These are phyloP conservation scores for Clarireedia sp. DNA, from an alignment of 2,329 filamentous ascomycete species.

Conservation along the genomic window DNA sequence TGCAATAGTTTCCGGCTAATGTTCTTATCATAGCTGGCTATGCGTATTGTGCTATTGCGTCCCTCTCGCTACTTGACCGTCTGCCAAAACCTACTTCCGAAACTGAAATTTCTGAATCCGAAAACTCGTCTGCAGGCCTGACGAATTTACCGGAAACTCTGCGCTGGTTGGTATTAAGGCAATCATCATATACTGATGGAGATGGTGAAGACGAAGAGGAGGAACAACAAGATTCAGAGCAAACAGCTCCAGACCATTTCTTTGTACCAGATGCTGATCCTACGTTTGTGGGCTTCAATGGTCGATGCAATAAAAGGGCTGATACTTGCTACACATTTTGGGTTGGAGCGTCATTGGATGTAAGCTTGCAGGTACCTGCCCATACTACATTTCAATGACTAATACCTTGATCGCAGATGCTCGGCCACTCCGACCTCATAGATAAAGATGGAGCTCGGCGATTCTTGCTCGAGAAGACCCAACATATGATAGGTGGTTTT, in stretches of 20 bases:
- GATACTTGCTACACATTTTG: conserved; percentile 98
- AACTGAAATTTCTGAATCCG: conserved; percentile 10
- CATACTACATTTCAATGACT: conserved; percentile 17
- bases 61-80: conserved; percentile 59
- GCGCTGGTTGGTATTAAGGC: conserved; percentile 55
- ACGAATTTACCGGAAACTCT: conserved; percentile 31
- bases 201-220: conserved; percentile 34
- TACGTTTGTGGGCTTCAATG: conserved; percentile 69
- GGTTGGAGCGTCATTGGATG: conserved; percentile 59
- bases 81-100: conserved; percentile 18
- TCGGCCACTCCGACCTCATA: conserved; percentile 50
- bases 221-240: conserved; percentile 13
- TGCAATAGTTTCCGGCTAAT: not conserved
- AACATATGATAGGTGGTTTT: conserved; percentile 79
- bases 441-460: conserved; percentile 53
- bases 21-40: conserved; percentile 58
- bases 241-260: not conserved
- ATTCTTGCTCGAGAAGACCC: conserved; percentile 78
- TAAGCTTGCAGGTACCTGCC: conserved; percentile 23
- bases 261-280: conserved; percentile 13
- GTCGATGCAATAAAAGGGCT: conserved; percentile 80
- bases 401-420: conserved; percentile 38
- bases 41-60: conserved; percentile 78
- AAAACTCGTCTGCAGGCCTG: conserved; percentile 28
- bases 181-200: conserved; percentile 50